Evolutionary conservation across 2,329 filamentous ascomycete species (phyloP), one percentile per base, ranked within the genome.

Genomic region (Phoma herbarum): DNA sequence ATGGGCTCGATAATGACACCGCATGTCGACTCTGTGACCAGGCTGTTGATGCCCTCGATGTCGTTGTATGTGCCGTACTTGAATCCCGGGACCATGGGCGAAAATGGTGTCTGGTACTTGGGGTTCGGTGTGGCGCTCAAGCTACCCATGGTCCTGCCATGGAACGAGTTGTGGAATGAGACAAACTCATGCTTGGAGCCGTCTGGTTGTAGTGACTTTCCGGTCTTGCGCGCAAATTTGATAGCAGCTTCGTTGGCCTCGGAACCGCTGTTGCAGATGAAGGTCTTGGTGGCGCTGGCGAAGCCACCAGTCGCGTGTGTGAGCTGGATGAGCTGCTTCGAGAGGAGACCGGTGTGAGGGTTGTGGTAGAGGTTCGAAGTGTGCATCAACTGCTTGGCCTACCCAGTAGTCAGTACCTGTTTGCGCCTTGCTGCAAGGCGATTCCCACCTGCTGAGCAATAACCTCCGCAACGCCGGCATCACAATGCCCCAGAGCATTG

Each of bases 201-300:
- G 0, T 86, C 86, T 0, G 90, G 87, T 63, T 93, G 89, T 26
- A 88, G 70, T 10, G 87, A 81, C 77, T 94, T 94, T 69, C 93
- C 93, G 22, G 90, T 89, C 80, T 99, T 99, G 69, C 95, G 87
- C 20, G 94, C 91, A 72, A 99, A 98, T 78, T 99, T 99, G 77
- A 99, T 90, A 33, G 94, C 95, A 1, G 94, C 95, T 81, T 99
- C 95, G 78, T 99, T 99, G 74, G 95, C 95, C 80, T 99, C 95
- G 60, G 91, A 92, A 59, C 95, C 95, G 4, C 93, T 97, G 81
- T 99, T 99, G 82, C 92, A 97, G 65, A 99, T 86, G 75, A 99
- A 99, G 2, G 92, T 92, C 56, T 91, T 86, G 20, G 85, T 83
- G 18, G 90, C 92, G 72, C 90, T 86, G 67, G 90, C 87, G 90